Evolutionary conservation across 176 grass and related monocot species (phyloP), one percentile per base, ranked within the genome.

Genomic region (Cenchrus fungigraminus): DNA sequence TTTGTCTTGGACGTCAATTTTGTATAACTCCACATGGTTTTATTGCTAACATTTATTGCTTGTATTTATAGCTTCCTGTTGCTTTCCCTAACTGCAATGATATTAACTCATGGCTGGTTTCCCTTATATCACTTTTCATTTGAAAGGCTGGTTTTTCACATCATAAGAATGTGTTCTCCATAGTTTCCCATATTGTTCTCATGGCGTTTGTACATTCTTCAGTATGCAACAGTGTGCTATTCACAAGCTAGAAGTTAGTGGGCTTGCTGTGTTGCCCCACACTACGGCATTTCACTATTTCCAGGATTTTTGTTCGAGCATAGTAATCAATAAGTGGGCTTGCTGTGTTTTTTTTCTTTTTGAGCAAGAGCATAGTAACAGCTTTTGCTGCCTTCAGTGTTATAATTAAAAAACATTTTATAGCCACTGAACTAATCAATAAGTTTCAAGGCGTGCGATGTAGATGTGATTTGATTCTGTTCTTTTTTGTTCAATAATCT

Each of bases 401-500:
- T 80, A 52, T 7, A 75, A 67, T 9, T 82, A 65, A 73, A 71
- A 43, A 76, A 5, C 46, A 1, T 71, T 81, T 66, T 77, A 34
- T 86, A 60, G 49, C 25, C 67, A 59, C 66, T 83, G 52, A 17
- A 69, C 25, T 52, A 45, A 66, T 79, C 42, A 72, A 19, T 67
- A 10, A 6, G 15, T 79, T 58, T 78, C 45, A 68, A 69, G 2
- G 54, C 76, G 34, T 81, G 32, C 40, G 19, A 56, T 77, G 58
- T 73, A 28, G 70, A 73, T 71, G 37, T 47, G 32, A 68, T 17
- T 79, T 71, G 60, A 66, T 79, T 79, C 10, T 84, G 59, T 78
- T 85, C 34, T 25, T 81, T 87, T 73, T 71, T 80, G 25, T 73
- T 59, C 19, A 72, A 84, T 74, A 74, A 63, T 79, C 17, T 91